Conservation (phyloP, 148 eudicot genomes). For the Rhododendron vialii region DNA sequence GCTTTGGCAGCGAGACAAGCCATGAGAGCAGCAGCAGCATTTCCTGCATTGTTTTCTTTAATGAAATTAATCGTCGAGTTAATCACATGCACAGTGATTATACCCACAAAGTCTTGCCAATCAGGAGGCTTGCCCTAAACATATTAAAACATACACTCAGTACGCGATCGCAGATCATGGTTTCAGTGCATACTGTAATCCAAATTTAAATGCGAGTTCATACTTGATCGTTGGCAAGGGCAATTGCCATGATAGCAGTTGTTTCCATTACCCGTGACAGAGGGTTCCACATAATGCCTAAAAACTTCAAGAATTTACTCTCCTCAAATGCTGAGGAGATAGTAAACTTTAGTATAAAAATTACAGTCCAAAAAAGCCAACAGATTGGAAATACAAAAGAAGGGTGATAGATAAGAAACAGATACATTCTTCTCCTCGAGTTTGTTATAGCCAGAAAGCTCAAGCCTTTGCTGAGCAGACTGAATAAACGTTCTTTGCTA, state of each 20-base stretch:
- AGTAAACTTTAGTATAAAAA: not conserved
- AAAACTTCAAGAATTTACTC: slow-evolving; percentile 90
- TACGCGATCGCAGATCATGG: not conserved
- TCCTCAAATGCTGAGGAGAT: slow-evolving; percentile 31
- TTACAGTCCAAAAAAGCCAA: not conserved
- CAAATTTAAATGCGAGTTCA: slow-evolving; percentile 4
- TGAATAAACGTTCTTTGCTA: not conserved
- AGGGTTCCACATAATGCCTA: slow-evolving; percentile 99
- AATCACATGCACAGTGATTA: no score
- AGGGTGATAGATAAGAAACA: no score
- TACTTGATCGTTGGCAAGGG: slow-evolving; percentile 59
- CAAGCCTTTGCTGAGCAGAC: not conserved
- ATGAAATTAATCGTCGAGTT: no score
- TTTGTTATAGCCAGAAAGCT: not conserved
- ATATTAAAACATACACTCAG: no score
- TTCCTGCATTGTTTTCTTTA: no score
- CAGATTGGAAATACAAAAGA: not conserved
- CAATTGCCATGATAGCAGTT: slow-evolving; percentile 99
- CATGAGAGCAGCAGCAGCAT: slow-evolving; percentile 93
- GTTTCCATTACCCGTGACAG: slow-evolving; percentile 99
- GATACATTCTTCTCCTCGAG: not conserved
- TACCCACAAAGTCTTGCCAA: no score
- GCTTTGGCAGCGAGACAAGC: slow-evolving; percentile 98
- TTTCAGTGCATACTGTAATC: not conserved
- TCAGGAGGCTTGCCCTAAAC: no score